Percentiles rank a stretch among this genome's conserved stretches.
Conservation (phyloP, 2,329 filamentous ascomycete genomes). For the Amphichorda felina region DNA sequence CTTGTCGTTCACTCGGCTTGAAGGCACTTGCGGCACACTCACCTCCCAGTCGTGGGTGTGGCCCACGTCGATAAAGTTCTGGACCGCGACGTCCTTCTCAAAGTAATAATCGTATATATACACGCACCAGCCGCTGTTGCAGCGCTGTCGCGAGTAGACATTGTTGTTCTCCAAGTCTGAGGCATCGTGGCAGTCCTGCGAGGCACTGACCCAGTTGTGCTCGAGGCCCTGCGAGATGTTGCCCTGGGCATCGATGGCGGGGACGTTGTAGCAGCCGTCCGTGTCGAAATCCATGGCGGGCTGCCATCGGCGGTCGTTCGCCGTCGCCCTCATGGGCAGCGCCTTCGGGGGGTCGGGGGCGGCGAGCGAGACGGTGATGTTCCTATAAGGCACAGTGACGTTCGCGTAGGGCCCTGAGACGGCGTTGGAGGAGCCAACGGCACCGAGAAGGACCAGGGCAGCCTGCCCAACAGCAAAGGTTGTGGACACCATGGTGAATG, state of each 20-base stretch:
- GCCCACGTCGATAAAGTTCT: slow-evolving; percentile 12
- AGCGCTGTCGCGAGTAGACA: slow-evolving; percentile 27
- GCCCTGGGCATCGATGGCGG: slow-evolving; percentile 21
- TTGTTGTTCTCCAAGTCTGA: slow-evolving; percentile 24
- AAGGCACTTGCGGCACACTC: neutral
- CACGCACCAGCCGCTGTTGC: slow-evolving; percentile 29
- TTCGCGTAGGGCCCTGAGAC: no score
- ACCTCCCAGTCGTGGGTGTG: slow-evolving; percentile 29
- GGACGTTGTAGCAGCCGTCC: slow-evolving; percentile 25
- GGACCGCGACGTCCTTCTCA: slow-evolving; percentile 19
- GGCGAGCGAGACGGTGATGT: neutral
- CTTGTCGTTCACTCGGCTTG: no score
- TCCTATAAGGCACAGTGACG: no score
- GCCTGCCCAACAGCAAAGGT: no score
- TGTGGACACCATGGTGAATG: no score
- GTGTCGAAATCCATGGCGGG: slow-evolving; percentile 15
- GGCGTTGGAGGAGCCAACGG: no score
- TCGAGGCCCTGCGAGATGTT: slow-evolving; percentile 18
- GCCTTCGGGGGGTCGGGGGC: slow-evolving; percentile 7
- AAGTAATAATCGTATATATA: slow-evolving; percentile 33
- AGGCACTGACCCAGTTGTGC: slow-evolving; percentile 13
- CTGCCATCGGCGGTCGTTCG: slow-evolving; percentile 11
- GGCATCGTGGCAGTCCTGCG: slow-evolving; percentile 18
- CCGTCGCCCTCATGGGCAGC: slow-evolving; percentile 9
- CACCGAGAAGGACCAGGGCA: no score